Evolutionary conservation across 495 filamentous ascomycete genomes (phyloP), one percentile per base, ranked within the genome.

Genomic region (Lepraria neglecta): DNA sequence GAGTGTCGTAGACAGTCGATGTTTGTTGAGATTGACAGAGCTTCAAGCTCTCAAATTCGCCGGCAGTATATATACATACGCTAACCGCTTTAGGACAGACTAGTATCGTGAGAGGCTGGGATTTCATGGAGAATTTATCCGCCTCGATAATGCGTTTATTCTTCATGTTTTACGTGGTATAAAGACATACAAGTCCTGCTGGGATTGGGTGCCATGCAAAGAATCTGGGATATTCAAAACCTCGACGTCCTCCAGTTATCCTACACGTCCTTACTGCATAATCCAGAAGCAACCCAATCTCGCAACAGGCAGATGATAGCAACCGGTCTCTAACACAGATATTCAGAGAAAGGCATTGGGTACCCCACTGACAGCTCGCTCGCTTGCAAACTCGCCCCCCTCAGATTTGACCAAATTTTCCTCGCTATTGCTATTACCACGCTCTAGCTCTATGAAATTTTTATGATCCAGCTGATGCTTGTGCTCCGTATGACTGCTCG

Each of bases 31-130:
- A 5, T 44, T 6, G 54, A 31, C 19, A 4, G 35, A 57, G 54
- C 54, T 57, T 33, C 11, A 44, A 57, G 54, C 54, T 57, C 27
- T 28, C 31, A 10, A 35, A 54, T 31, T n/a, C 35, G 17, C 17
- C 51, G 3, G 51, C n/a, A 21, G 21, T 35, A 42, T 6, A 46
- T 19, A 54, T 5, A 54, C 33, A 33, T 35, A 54, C 51, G 30
- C 51, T 54, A 54, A 28, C 35, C 51, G 27, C 7, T 52, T 52
- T 52, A n/a, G 48, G 48, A 31, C 2, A 31, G 14, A 52, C 10
- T 33, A 33, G 2, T n/a, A 3, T n/a, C 28, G n/a, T 31, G 17
- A 14, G 7, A 31, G 17, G 48, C 27, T 17, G 15, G 31, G 14
- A 3, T 30, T 31, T 5, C 3, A 31, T 19, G 12, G 21, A 51